Conservation (phyloP, 2,329 filamentous ascomycete species). For the Coleophoma eucalyptorum region DNA sequence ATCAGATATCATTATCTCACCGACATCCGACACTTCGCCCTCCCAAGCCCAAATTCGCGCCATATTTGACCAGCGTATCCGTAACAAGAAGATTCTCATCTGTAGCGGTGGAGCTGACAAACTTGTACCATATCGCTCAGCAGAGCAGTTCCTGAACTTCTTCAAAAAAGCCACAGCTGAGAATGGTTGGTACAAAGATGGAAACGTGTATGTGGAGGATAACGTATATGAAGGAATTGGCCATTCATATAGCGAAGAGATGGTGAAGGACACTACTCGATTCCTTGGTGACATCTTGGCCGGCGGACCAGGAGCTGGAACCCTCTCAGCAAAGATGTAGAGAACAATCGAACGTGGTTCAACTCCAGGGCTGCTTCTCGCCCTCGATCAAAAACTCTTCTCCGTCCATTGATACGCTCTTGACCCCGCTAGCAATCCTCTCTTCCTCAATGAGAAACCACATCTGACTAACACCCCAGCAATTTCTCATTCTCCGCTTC, state of each 20-base stretch:
- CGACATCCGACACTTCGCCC: constrained; percentile 28
- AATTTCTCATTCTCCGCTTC: constrained; percentile 27
- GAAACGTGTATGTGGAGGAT: constrained; percentile 56
- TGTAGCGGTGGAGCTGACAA: constrained; percentile 66
- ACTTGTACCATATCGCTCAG: constrained; percentile 65
- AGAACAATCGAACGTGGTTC: neutral
- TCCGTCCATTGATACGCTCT: constrained; percentile 7
- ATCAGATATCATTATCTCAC: constrained; percentile 23
- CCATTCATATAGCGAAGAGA: constrained; percentile 64
- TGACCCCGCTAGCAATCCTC: constrained; percentile 12
- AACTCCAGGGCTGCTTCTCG: constrained; percentile 17
- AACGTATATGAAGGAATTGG: constrained; percentile 65
- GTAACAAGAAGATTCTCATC: constrained; percentile 60
- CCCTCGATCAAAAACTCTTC: constrained; percentile 13
- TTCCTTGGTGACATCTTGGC: constrained; percentile 49
- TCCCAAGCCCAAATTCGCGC: constrained; percentile 36
- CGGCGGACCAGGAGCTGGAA: neutral
- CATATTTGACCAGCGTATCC: constrained; percentile 45
- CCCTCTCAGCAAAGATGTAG: constrained; percentile 14
- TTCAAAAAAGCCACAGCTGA: constrained; percentile 48
- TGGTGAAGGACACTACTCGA: constrained; percentile 61
- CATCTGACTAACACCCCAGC: constrained; percentile 19
- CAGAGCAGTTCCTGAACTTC: constrained; percentile 56
- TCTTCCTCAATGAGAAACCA: constrained; percentile 16
- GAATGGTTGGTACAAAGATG: constrained; percentile 47